phyloP scores from a whole-genome alignment of 2,329 filamentous ascomycete genomes.

The Aphanocladium album region DNA sequence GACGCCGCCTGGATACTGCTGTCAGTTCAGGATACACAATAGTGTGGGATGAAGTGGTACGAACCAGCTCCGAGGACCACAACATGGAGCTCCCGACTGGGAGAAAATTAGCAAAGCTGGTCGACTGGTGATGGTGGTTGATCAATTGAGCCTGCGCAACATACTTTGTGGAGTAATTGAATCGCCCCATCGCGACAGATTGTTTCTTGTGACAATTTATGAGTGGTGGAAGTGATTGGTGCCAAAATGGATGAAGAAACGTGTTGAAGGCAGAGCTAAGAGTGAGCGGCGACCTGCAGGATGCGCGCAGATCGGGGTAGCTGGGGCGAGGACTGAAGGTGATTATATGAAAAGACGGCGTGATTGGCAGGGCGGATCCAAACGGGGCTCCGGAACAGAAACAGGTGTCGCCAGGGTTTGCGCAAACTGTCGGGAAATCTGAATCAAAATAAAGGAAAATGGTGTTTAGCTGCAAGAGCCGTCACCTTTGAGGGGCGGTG shows the following conservation, averaged over 20 bases:
- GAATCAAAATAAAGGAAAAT: slow-evolving; percentile 3
- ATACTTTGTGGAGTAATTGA: slow-evolving; percentile 12
- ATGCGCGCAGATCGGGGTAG: slow-evolving; percentile 1
- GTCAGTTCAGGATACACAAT: slow-evolving; percentile 14
- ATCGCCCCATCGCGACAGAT: slow-evolving; percentile 7
- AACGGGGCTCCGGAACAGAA: slow-evolving; percentile 1
- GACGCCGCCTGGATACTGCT: slow-evolving; percentile 62
- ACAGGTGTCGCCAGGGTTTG: neutral
- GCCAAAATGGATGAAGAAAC: neutral
- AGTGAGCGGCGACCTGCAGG: neutral
- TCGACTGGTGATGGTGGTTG: neutral
- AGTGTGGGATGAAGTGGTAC: slow-evolving; percentile 30
- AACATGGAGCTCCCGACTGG: slow-evolving; percentile 73
- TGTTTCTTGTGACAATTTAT: neutral
- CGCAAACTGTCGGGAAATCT: neutral
- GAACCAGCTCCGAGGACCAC: slow-evolving; percentile 75
- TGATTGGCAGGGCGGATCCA: slow-evolving; percentile 7
- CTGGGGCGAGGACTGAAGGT: slow-evolving; percentile 3
- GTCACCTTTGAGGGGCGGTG: slow-evolving; percentile 8
- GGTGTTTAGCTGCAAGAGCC: neutral
- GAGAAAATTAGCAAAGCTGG: slow-evolving; percentile 16
- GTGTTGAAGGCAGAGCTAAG: neutral
- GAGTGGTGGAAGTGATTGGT: neutral
- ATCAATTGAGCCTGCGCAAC: neutral
- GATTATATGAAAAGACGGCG: neutral